A percentile compares a stretch with the other conserved stretches of the same genome.
Conservation (phyloP, 2,329 filamentous ascomycete genomes). For the Leptographium flavum region DNA sequence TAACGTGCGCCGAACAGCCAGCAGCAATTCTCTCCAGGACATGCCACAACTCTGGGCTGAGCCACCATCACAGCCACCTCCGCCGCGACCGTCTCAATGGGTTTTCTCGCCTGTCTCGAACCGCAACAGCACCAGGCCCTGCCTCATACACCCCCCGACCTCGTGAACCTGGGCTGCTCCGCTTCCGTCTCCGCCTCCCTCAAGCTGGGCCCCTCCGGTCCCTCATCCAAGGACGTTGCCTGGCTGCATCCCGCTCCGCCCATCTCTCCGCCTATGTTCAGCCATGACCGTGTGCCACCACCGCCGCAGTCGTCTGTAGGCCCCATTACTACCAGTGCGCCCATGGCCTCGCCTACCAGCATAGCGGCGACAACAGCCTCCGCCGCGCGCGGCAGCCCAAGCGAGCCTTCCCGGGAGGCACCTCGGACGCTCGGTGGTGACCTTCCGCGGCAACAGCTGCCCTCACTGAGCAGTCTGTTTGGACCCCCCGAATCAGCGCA, state of each 20-base stretch:
- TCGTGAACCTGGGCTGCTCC: slow-evolving; percentile 34
- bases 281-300: slow-evolving; percentile 35
- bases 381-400: slow-evolving; percentile 6
- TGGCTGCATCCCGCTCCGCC: slow-evolving; percentile 27
- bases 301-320: slow-evolving; percentile 10
- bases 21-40: slow-evolving; percentile 1
- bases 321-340: background rate
- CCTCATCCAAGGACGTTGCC: slow-evolving; percentile 24
- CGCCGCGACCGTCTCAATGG: slow-evolving; percentile 34
- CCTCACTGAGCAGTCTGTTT: slow-evolving; percentile 43
- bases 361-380: background rate
- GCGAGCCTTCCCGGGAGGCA: no score
- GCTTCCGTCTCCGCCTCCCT: slow-evolving; percentile 4
- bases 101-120: slow-evolving; percentile 36
- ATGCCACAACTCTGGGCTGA: slow-evolving; percentile 4
- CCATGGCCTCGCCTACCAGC: background rate
- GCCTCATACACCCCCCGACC: slow-evolving; percentile 39
- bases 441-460: slow-evolving; percentile 32
- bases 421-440: no score
- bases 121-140: slow-evolving; percentile 33
- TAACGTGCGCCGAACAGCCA: no score
- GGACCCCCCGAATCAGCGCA: slow-evolving; percentile 30
- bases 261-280: slow-evolving; percentile 42
- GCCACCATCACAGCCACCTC: no score
- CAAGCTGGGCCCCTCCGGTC: background rate